phyloP scores from a whole-genome alignment of 495 filamentous ascomycete species.

The Xylaria intraflava region DNA sequence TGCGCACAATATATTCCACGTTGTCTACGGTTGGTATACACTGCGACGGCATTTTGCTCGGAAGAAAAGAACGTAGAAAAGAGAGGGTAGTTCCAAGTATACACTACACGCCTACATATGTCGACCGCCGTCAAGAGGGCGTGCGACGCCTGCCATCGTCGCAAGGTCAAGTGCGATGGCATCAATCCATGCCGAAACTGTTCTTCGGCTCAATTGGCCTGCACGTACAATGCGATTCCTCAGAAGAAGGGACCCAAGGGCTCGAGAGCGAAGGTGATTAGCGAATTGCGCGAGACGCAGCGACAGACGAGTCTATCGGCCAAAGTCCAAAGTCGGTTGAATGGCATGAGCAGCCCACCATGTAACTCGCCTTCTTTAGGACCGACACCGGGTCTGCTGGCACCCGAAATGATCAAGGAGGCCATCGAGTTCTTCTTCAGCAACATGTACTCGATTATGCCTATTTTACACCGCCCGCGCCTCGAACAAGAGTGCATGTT shows the following conservation, averaged over 20 bases:
- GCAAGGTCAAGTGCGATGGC: constrained; percentile 75
- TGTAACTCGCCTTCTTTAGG: constrained; percentile 39
- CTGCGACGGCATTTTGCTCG: background rate
- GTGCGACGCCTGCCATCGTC: constrained; percentile 76
- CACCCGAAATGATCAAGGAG: constrained; percentile 53
- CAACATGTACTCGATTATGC: constrained; percentile 77
- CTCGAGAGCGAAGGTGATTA: constrained; percentile 74
- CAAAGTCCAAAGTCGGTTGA: constrained; percentile 41
- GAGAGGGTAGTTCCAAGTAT: background rate
- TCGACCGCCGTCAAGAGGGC: constrained; percentile 58
- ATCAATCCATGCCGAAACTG: constrained; percentile 69
- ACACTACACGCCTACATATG: constrained; percentile 29
- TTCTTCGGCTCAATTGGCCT: constrained; percentile 56
- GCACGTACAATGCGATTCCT: constrained; percentile 76
- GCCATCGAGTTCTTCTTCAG: constrained; percentile 81
- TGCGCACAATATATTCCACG: background rate
- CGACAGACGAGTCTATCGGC: constrained; percentile 51
- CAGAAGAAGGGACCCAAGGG: constrained; percentile 86
- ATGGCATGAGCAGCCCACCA: constrained; percentile 37
- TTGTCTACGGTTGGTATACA: background rate
- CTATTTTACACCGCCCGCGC: constrained; percentile 64
- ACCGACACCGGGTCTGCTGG: constrained; percentile 52
- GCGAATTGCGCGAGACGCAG: constrained; percentile 62
- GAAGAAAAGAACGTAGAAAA: background rate
- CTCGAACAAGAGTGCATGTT: constrained; percentile 58